phyloP scores from a whole-genome alignment of 129 eudicot species.

The Tagetes patula region DNA sequence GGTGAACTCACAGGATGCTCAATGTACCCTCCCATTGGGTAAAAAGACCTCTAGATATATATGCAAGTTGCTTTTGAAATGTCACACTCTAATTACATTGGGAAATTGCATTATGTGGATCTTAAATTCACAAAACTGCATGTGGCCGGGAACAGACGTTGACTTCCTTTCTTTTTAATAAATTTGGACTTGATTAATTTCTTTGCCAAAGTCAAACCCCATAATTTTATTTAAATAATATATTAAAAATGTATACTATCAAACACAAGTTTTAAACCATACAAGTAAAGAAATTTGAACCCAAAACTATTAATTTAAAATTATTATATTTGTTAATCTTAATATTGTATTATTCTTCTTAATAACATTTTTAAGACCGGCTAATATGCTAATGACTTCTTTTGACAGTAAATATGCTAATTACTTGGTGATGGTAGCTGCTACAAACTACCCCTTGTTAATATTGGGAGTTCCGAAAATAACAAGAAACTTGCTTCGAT shows the following conservation, averaged over 20 bases:
- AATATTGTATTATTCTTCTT: too few relatives aligned
- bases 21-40: constrained; percentile 20
- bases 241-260: not conserved
- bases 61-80: constrained; percentile 25
- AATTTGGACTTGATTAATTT: constrained; percentile 8
- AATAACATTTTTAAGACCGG: too few relatives aligned
- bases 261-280: not conserved
- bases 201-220: constrained; percentile 1
- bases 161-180: constrained; percentile 18
- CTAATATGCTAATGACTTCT: too few relatives aligned
- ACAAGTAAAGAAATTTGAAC: not conserved
- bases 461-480: too few relatives aligned
- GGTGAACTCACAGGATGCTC: constrained; percentile 33
- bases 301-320: too few relatives aligned
- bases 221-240: not conserved
- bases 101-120: constrained; percentile 21
- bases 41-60: constrained; percentile 8
- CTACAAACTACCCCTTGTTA: too few relatives aligned
- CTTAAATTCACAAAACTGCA: constrained; percentile 22
- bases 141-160: constrained; percentile 23
- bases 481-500: too few relatives aligned
- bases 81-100: constrained; percentile 12
- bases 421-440: too few relatives aligned
- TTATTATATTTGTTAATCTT: too few relatives aligned
- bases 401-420: too few relatives aligned